Percentiles rank a stretch among this genome's conserved stretches.
Evolutionary conservation across 2,329 filamentous ascomycete genomes (phyloP).

Genomic region (Pyrenophora teres): DNA sequence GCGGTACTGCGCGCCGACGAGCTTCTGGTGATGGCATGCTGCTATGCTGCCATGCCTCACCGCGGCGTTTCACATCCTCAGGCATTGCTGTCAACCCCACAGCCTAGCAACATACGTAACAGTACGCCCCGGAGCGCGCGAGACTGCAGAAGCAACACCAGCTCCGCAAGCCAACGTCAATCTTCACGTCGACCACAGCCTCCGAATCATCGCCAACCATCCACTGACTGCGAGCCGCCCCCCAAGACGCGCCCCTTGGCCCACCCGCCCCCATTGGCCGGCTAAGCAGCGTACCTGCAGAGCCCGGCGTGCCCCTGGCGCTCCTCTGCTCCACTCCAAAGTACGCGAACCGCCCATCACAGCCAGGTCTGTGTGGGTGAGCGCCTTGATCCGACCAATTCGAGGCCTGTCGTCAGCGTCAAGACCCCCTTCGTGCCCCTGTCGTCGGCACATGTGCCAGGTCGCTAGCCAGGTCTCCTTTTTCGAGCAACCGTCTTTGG

Average conservation of each 20-base stretch:
- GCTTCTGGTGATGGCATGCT: background rate
- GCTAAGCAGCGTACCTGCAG: slow-evolving; percentile 34
- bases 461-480: slow-evolving; percentile 36
- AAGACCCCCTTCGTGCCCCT: slow-evolving; percentile 30
- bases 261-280: slow-evolving; percentile 8
- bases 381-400: slow-evolving; percentile 39
- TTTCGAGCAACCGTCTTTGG: slow-evolving; percentile 33
- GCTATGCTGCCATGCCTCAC: background rate
- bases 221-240: background rate
- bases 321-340: slow-evolving; percentile 28
- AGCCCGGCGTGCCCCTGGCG: slow-evolving; percentile 19
- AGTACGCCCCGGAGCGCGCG: background rate
- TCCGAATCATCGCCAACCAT: slow-evolving; percentile 4
- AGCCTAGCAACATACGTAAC: background rate
- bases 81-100: background rate
- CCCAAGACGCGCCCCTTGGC: slow-evolving; percentile 3
- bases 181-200: background rate
- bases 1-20: too few relatives aligned
- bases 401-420: slow-evolving; percentile 33
- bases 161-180: too few relatives aligned
- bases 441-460: slow-evolving; percentile 29
- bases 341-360: slow-evolving; percentile 30
- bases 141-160: background rate
- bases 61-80: slow-evolving; percentile 6
- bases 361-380: slow-evolving; percentile 11